phyloP scores from a whole-genome alignment of 2,329 filamentous ascomycete genomes.

The Calonectria multiphialidica region DNA sequence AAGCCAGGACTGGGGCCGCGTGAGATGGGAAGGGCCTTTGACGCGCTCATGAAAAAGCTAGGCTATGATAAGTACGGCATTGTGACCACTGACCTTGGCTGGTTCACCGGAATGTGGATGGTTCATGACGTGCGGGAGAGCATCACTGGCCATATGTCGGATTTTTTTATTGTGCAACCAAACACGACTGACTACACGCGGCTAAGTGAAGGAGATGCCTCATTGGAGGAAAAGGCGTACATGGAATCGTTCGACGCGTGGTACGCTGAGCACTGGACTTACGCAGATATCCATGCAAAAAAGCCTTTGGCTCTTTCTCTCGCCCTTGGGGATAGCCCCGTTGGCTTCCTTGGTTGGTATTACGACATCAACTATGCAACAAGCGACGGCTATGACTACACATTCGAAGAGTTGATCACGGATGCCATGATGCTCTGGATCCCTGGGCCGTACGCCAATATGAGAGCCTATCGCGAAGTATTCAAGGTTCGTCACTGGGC shows the following conservation, averaged over 20 bases:
- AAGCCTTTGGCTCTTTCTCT: background rate
- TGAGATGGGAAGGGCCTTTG: conserved; percentile 47
- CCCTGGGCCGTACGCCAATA: background rate
- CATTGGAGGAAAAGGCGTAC: background rate
- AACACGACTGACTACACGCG: background rate
- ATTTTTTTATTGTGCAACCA: background rate
- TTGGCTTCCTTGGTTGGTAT: background rate
- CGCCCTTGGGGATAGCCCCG: background rate
- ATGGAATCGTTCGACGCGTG: background rate
- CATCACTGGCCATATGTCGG: background rate
- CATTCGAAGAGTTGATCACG: background rate
- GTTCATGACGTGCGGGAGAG: background rate
- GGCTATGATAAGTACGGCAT: conserved; percentile 50
- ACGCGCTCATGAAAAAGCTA: conserved; percentile 55
- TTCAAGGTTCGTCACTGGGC: background rate
- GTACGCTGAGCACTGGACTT: background rate
- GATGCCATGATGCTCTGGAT: conserved; percentile 3
- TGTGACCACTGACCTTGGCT: background rate
- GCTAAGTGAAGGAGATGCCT: background rate
- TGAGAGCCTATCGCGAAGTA: background rate
- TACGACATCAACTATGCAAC: background rate
- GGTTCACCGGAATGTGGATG: background rate
- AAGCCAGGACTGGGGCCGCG: conserved; percentile 45
- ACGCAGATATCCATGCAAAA: background rate
- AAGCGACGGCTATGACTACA: background rate